These are phyloP conservation scores for Eruca vesicaria DNA, from an alignment of 441 rosid species.

Conservation along the genomic window DNA sequence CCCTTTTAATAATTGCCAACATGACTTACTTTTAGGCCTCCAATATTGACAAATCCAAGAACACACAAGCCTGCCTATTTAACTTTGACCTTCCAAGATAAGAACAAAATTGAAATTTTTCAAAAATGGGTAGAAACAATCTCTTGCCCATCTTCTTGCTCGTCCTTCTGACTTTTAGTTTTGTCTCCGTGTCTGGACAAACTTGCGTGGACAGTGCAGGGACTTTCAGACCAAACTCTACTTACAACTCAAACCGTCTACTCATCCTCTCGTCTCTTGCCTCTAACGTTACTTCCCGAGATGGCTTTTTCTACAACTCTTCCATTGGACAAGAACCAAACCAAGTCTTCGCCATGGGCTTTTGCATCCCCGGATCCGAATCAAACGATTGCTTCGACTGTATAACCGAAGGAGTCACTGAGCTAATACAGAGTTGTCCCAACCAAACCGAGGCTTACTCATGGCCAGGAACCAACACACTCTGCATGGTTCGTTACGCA, in stretches of 20 bases:
- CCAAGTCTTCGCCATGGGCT: conserved; percentile 25
- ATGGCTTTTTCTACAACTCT: conserved; percentile 27
- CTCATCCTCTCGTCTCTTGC: conserved; percentile 37
- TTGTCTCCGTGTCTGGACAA: conserved; percentile 12
- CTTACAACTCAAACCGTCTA: conserved; percentile 38
- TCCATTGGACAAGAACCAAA: conserved; percentile 21
- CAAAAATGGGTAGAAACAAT: neutral
- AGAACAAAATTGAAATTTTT: neutral
- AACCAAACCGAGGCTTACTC: conserved; percentile 36
- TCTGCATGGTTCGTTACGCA: conserved; percentile 44
- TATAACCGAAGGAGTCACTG: conserved; percentile 8
- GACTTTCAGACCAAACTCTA: conserved; percentile 33
- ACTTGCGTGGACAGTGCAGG: conserved; percentile 22
- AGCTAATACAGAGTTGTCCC: conserved; percentile 35
- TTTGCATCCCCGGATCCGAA: conserved; percentile 41
- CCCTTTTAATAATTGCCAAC: neutral
- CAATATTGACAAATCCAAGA: conserved; percentile 27
- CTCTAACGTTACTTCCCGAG: conserved; percentile 18
- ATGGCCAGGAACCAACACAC: conserved; percentile 32
- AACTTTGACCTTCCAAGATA: neutral
- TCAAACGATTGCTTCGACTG: conserved; percentile 37
- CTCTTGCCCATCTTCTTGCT: neutral
- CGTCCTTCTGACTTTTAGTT: neutral
- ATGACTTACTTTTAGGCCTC: conserved; percentile 5
- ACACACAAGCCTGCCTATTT: conserved; percentile 24